Evolutionary conservation across 495 filamentous ascomycete genomes (phyloP).

Genomic region (Penicillium roqueforti): DNA sequence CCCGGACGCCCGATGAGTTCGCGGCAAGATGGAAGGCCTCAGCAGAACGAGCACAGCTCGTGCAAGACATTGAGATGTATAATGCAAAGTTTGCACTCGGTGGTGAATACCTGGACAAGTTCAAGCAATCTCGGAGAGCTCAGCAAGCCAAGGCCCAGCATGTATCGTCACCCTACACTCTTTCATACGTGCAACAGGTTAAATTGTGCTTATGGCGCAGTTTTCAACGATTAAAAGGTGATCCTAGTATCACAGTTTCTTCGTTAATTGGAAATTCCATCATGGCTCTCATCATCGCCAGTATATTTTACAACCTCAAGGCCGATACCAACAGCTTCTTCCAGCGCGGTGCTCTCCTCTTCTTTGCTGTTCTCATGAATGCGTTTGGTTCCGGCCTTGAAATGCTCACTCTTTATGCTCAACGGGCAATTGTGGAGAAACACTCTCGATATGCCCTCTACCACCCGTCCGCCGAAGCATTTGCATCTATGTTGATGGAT

Average conservation of each 20-base stretch:
- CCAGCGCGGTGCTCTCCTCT: constrained; percentile 63
- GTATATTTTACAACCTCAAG: constrained; percentile 66
- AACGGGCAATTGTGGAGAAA: constrained; percentile 55
- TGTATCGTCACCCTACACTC: no score
- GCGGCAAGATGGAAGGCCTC: constrained; percentile 53
- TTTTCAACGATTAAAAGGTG: no score
- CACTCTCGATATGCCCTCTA: constrained; percentile 58
- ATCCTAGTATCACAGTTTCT: no score
- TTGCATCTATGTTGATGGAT: constrained; percentile 53
- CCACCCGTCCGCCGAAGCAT: constrained; percentile 53
- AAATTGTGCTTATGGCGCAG: no score
- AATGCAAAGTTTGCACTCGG: no score
- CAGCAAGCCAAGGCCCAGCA: no score
- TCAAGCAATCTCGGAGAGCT: no score
- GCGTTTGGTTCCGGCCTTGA: constrained; percentile 48
- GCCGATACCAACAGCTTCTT: constrained; percentile 25
- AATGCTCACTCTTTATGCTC: constrained; percentile 52
- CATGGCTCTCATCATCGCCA: constrained; percentile 75
- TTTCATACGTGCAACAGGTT: constrained; percentile 49
- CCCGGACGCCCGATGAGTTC: constrained; percentile 65
- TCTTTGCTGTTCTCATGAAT: constrained; percentile 74
- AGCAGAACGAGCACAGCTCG: constrained; percentile 49
- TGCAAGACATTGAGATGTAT: constrained; percentile 43
- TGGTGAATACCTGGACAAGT: no score
- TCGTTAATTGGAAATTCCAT: constrained; percentile 69